A percentile compares a stretch with the other conserved stretches of the same genome.
Conservation (phyloP, 768 basidiomycete genomes). For the Polyporus arcularius region DNA sequence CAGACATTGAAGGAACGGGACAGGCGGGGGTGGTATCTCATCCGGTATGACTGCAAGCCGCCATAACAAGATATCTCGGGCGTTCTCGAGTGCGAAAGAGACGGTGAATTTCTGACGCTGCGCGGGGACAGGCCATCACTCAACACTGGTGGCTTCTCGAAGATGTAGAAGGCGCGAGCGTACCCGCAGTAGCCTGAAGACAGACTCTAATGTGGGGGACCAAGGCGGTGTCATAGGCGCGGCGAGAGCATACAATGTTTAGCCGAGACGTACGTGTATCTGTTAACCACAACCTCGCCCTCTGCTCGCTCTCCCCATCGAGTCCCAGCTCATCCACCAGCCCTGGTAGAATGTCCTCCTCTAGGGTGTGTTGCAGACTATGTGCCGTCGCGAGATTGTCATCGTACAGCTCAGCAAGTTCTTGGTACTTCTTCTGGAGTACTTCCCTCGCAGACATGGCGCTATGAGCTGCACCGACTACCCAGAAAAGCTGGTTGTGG, state of each 20-base stretch:
- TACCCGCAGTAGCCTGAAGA: conserved; percentile 54
- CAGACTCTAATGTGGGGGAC: conserved; percentile 24
- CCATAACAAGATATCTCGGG: conserved; percentile 58
- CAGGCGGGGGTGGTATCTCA: conserved; percentile 40
- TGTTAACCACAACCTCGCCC: conserved; percentile 62
- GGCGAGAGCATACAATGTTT: not conserved
- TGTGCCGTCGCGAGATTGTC: conserved; percentile 47
- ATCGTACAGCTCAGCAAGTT: conserved; percentile 51
- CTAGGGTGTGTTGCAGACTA: conserved; percentile 51
- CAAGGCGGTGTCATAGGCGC: not conserved
- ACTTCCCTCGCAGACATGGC: conserved; percentile 11
- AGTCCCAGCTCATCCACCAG: conserved; percentile 60
- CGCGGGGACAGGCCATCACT: not conserved
- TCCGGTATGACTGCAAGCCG: conserved; percentile 48
- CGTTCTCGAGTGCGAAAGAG: conserved; percentile 61
- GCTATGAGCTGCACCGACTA: not conserved
- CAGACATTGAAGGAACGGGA: conserved; percentile 48
- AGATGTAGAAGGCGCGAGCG: conserved; percentile 22
- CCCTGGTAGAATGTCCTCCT: conserved; percentile 59
- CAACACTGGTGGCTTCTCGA: not conserved
- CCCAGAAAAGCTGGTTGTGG: not conserved
- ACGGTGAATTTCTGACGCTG: conserved; percentile 70
- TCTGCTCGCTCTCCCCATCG: conserved; percentile 44
- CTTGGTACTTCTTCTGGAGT: conserved; percentile 38
- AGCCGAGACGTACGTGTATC: conserved; percentile 51